Conservation (phyloP, 73 alveolate genomes). For the Stentor coeruleus region DNA sequence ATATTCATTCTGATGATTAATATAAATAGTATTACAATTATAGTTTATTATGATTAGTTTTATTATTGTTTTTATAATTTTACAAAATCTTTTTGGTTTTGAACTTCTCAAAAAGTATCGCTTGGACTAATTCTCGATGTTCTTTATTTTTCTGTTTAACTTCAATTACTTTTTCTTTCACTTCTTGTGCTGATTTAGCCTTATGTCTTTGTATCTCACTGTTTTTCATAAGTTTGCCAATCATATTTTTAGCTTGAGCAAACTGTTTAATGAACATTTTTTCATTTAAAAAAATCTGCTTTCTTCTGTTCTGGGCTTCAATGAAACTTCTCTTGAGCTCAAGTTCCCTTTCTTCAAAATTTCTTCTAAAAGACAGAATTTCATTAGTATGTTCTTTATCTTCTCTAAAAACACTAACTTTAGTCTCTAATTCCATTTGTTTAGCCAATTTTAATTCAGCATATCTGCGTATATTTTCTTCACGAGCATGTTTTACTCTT, state of each 20-base stretch:
- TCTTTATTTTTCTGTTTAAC: constrained; percentile 1
- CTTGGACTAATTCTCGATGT: background rate
- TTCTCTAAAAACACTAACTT: background rate
- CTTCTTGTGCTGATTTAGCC: background rate
- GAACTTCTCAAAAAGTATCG: background rate
- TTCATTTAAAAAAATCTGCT: background rate
- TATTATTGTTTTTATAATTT: too few relatives aligned
- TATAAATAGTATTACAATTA: too few relatives aligned
- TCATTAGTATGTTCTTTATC: background rate
- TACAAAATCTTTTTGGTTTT: background rate
- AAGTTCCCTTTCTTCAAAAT: background rate
- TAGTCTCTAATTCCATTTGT: background rate
- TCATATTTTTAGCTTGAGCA: constrained; percentile 3
- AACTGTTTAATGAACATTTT: background rate
- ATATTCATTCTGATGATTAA: background rate
- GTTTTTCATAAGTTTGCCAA: background rate
- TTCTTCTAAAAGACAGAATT: background rate
- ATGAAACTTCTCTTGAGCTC: background rate
- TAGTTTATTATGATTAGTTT: too few relatives aligned
- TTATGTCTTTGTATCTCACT: background rate
- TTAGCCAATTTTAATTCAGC: background rate
- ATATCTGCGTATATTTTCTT: background rate
- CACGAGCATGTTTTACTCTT: background rate
- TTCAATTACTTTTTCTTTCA: background rate
- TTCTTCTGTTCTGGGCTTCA: background rate